Conservation (phyloP, 1,284 basidiomycete species). For the Xanthoconium separans region DNA sequence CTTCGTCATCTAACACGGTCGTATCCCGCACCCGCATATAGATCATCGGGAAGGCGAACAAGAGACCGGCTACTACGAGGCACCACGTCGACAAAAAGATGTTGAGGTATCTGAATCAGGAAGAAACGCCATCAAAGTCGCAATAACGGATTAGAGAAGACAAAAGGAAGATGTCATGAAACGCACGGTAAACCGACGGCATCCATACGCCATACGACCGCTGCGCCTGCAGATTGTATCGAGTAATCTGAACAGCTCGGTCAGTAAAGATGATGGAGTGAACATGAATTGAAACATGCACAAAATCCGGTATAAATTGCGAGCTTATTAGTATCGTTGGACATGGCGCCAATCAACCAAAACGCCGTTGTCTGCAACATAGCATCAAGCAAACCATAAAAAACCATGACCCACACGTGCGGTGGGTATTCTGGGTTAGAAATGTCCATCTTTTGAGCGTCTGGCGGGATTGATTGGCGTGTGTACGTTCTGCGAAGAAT, state of each 20-base stretch:
- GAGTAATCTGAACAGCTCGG: conserved; percentile 28
- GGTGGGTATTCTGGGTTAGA: conserved; percentile 32
- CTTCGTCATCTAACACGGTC: neutral
- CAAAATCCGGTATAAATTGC: conserved; percentile 43
- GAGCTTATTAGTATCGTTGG: conserved; percentile 38
- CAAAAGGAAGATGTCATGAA: too few relatives aligned
- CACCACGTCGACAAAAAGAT: conserved; percentile 25
- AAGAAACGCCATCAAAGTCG: too few relatives aligned
- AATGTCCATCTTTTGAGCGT: conserved; percentile 26
- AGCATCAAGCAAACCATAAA: conserved; percentile 34
- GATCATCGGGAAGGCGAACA: conserved; percentile 36
- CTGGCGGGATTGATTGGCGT: conserved; percentile 16
- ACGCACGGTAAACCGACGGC: conserved; percentile 27
- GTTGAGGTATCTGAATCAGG: too few relatives aligned
- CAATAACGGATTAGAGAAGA: neutral
- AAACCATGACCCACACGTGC: conserved; percentile 35
- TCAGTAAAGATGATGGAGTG: too few relatives aligned
- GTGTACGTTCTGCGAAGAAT: conserved; percentile 13
- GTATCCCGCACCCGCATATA: conserved; percentile 30
- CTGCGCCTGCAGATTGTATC: conserved; percentile 38
- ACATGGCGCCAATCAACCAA: conserved; percentile 42
- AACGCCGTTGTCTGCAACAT: conserved; percentile 43
- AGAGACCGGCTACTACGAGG: conserved; percentile 28
- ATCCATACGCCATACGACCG: conserved; percentile 37
- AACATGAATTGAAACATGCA: conserved; percentile 21